Evolutionary conservation across 345 rosid genomes (phyloP).

Genomic region (Combretum micranthum): DNA sequence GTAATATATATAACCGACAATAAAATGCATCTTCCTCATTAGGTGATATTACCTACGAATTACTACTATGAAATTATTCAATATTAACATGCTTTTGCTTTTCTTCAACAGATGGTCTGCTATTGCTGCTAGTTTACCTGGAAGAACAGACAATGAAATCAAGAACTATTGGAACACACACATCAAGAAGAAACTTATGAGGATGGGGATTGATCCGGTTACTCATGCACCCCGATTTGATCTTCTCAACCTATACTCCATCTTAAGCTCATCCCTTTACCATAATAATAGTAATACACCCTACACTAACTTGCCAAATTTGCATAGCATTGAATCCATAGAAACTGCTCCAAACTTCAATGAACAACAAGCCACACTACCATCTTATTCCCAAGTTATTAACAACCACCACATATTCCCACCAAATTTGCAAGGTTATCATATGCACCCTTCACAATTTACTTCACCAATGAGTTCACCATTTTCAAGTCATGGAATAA

Average conservation of each 20-base stretch:
- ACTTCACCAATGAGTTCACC: too few species aligned
- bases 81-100: not conserved
- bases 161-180: constrained; percentile 2
- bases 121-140: not conserved
- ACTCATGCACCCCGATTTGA: not conserved
- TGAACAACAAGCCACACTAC: too few species aligned
- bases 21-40: not conserved
- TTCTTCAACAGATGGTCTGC: constrained; percentile 1
- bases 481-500: too few species aligned
- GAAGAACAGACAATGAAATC: constrained; percentile 1
- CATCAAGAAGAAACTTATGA: not conserved
- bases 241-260: constrained; percentile 42
- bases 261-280: constrained; percentile 28
- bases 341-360: too few species aligned
- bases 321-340: too few species aligned
- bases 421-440: too few species aligned
- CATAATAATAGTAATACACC: not conserved
- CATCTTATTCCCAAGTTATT: too few species aligned
- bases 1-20: too few species aligned
- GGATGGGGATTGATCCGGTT: not conserved
- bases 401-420: too few species aligned
- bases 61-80: not conserved
- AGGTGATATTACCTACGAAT: not conserved
- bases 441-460: too few species aligned
- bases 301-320: too few species aligned